Conservation (phyloP, 352 stramenopile species). For the Globisporangium heterothallicum region DNA sequence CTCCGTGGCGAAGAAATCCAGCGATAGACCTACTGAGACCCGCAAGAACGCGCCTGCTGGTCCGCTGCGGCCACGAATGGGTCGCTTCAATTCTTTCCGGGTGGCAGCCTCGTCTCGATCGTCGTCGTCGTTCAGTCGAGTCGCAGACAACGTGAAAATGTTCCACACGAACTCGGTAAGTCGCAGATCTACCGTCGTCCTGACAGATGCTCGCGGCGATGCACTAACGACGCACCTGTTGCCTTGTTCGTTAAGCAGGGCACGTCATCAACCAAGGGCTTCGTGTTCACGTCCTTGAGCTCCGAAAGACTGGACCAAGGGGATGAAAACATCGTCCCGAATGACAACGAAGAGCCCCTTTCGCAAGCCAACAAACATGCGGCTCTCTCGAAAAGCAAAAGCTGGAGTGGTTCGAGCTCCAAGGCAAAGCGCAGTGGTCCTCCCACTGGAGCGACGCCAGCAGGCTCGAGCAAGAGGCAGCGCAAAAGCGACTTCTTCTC, state of each 20-base stretch:
- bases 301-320: conserved; percentile 31
- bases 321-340: conserved; percentile 31
- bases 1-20: too few relatives aligned
- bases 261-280: conserved; percentile 44
- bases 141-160: conserved; percentile 65
- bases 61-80: conserved; percentile 25
- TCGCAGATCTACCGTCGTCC: conserved; percentile 1
- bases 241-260: conserved; percentile 11
- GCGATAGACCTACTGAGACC: background rate
- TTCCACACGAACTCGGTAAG: conserved; percentile 63
- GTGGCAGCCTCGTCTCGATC: conserved; percentile 33
- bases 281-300: conserved; percentile 74
- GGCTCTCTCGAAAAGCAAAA: conserved; percentile 48
- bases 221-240: background rate
- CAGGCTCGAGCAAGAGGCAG: conserved; percentile 24
- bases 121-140: conserved; percentile 63
- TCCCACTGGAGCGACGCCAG: background rate
- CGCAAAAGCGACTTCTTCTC: conserved; percentile 57
- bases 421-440: conserved; percentile 12
- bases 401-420: conserved; percentile 22
- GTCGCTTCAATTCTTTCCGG: conserved; percentile 53
- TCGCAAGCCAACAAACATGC: conserved; percentile 9
- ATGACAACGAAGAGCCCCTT: conserved; percentile 17
- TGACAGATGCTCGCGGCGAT: conserved; percentile 1
- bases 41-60: conserved; percentile 3